Conservation (phyloP, 192 early-diverging fungal genomes). For the Gonapodya prolifera region DNA sequence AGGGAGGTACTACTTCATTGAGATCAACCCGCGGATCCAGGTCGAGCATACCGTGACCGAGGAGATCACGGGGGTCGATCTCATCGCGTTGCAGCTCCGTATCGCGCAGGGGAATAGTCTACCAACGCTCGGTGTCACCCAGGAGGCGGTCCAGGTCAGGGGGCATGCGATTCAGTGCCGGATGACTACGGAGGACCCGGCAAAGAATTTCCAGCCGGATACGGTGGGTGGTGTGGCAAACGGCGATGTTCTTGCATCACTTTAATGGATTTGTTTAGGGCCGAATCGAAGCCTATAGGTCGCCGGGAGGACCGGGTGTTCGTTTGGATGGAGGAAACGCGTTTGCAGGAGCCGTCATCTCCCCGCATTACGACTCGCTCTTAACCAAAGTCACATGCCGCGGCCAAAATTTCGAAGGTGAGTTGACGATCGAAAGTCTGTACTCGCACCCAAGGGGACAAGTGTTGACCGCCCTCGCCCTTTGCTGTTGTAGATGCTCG, state of each 20-base stretch:
- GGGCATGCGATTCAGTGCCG: constrained; percentile 93
- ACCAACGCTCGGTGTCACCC: constrained; percentile 61
- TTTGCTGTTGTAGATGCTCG: constrained; percentile 32
- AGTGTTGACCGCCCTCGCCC: not conserved
- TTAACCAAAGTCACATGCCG: constrained; percentile 82
- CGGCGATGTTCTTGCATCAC: not conserved
- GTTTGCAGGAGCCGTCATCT: constrained; percentile 82
- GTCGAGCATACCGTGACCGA: constrained; percentile 98
- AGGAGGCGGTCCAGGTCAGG: constrained; percentile 65
- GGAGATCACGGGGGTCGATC: constrained; percentile 90
- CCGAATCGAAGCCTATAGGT: constrained; percentile 87
- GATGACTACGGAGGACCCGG: constrained; percentile 70
- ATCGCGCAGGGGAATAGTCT: constrained; percentile 81
- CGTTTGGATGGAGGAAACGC: constrained; percentile 82
- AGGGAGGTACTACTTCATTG: constrained; percentile 90
- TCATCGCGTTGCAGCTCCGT: constrained; percentile 57
- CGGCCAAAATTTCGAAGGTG: constrained; percentile 74
- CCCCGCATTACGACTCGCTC: constrained; percentile 90
- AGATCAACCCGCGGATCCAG: constrained; percentile 96
- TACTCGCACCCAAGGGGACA: too few relatives aligned
- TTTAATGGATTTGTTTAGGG: constrained; percentile 12
- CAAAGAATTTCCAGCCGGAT: constrained; percentile 79
- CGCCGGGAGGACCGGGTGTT: constrained; percentile 75
- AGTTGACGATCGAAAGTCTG: too few relatives aligned
- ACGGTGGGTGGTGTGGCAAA: constrained; percentile 28